Evolutionary conservation across 2,329 filamentous ascomycete species (phyloP), one percentile per base, ranked within the genome.

Genomic region (Cordyceps farinosa): DNA sequence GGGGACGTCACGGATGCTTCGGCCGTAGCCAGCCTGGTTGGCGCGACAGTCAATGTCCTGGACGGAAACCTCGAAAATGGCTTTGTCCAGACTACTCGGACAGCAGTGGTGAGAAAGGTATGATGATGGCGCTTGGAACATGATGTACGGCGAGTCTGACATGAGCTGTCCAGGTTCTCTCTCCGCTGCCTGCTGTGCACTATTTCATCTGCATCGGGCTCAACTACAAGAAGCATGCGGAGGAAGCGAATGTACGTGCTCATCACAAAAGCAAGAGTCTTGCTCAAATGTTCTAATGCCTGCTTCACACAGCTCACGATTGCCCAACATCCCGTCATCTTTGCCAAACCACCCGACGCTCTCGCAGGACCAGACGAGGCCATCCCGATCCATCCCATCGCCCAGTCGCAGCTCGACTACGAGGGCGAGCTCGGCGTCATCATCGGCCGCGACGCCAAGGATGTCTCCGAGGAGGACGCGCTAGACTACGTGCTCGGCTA

Each of bases 401-500:
- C 55, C 44, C 53, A 54, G 40, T 53, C 36, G 4, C 22, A 22
- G 17, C 42, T 63, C 22, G 47, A 55, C 34, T 50, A 65, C 44
- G 54, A 65, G 67, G 80, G 79, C 1, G 82, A 84, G 66, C 76
- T 84, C 62, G 78, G 76, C 5, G 76, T 84, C 44, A 76, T 84
- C 7, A 79, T 84, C 13, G 78, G 78, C 11, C 75, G 76, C 47
- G 75, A 78, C 38, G 77, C 75, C 58, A 81, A 81, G 66, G 77
- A 84, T 61, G 77, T 84, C 2, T 67, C 74, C 4, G 78, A 80
- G 55, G 74, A 73, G 1, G 76, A 84, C 32, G 80, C 81, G 3
- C 66, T 79, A 11, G 74, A 79, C 40, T 83, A 84, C 66, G 76
- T 87, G 1, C 77, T 86, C 1, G 84, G 84, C 51, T 87, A 86